phyloP scores from a whole-genome alignment of 106 monocot species.

The Triglochin maritima region DNA sequence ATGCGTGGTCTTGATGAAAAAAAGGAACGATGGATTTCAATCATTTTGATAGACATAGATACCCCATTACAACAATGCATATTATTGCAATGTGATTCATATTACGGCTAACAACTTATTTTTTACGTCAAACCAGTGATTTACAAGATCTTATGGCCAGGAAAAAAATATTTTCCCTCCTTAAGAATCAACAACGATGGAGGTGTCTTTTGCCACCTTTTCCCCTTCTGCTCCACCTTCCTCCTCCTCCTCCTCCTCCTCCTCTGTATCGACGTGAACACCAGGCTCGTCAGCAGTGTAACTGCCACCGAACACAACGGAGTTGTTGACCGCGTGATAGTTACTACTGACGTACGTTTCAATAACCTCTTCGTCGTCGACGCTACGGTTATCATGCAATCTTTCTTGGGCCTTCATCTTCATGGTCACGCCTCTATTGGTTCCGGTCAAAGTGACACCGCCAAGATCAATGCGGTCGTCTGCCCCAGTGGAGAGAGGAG shows the following conservation, averaged over 20 bases:
- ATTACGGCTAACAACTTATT: no score
- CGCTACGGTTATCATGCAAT: not conserved
- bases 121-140: no score
- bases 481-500: not conserved
- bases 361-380: not conserved
- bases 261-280: constrained; percentile 14
- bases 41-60: no score
- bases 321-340: constrained; percentile 24
- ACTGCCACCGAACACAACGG: constrained; percentile 9
- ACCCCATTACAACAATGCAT: no score
- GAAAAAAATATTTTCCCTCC: not conserved
- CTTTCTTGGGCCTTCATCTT: not conserved
- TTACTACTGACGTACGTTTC: constrained; percentile 14
- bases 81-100: no score
- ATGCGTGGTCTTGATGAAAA: no score
- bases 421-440: constrained; percentile 8
- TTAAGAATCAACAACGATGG: not conserved
- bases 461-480: not conserved
- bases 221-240: not conserved
- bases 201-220: no score
- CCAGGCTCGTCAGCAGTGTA: constrained; percentile 16
- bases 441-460: constrained; percentile 15
- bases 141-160: not conserved
- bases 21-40: no score
- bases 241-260: not conserved